Evolutionary conservation across 371 early-diverging fungal species (phyloP).

Genomic region (Dichotomocladium elegans): DNA sequence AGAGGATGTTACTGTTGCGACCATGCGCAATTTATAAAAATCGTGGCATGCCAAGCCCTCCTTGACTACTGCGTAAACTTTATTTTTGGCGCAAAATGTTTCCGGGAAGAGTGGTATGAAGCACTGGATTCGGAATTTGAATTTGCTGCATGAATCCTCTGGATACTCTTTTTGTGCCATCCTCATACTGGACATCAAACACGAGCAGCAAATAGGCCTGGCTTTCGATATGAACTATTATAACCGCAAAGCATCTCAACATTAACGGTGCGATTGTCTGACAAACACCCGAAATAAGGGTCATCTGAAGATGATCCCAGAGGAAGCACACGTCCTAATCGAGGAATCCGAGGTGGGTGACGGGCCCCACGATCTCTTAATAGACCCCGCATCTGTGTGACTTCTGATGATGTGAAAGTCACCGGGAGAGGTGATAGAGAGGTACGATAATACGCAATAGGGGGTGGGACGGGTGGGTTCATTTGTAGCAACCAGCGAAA

Average conservation of each 20-base stretch:
- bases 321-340: slow-evolving; percentile 10
- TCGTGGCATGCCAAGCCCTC: too few species aligned
- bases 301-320: background rate
- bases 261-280: background rate
- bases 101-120: too few species aligned
- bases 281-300: background rate
- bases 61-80: too few species aligned
- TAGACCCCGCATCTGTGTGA: background rate
- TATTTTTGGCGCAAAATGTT: too few species aligned
- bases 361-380: slow-evolving; percentile 8
- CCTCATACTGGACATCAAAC: background rate
- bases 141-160: too few species aligned
- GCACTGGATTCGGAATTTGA: background rate
- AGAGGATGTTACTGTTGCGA: too few species aligned
- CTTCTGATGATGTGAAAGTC: too few species aligned
- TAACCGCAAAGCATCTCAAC: background rate
- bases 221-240: background rate
- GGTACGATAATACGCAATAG: too few species aligned
- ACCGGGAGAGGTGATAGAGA: too few species aligned
- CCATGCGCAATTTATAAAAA: too few species aligned
- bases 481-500: too few species aligned
- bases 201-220: background rate
- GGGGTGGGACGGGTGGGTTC: too few species aligned
- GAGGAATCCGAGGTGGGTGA: slow-evolving; percentile 12
- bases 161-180: background rate